Evolutionary conservation across 2,329 filamentous ascomycete genomes (phyloP).

Genomic region (Nemania abortiva): DNA sequence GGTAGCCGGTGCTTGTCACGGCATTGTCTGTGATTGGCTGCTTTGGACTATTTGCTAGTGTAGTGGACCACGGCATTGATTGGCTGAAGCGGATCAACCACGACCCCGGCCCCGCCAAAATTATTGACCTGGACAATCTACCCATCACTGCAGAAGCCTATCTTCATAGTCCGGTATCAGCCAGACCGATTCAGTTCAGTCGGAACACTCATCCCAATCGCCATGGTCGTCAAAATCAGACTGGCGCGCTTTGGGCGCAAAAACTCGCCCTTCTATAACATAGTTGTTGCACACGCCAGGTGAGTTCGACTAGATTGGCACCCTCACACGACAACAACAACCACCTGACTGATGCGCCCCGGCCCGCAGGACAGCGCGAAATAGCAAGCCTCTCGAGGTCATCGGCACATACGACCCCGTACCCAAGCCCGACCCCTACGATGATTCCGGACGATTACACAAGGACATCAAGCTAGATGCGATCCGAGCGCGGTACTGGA

Average conservation of each 20-base stretch:
- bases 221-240: slow-evolving; percentile 93
- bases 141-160: neutral
- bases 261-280: slow-evolving; percentile 96
- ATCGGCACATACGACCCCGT: slow-evolving; percentile 82
- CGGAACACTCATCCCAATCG: slow-evolving; percentile 5
- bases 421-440: slow-evolving; percentile 72
- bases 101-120: slow-evolving; percentile 50
- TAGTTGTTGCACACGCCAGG: slow-evolving; percentile 93
- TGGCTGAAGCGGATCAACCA: slow-evolving; percentile 55
- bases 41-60: neutral
- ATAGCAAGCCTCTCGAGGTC: slow-evolving; percentile 92
- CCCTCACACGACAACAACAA: slow-evolving; percentile 6
- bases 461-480: slow-evolving; percentile 93
- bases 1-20: neutral
- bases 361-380: slow-evolving; percentile 78
- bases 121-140: slow-evolving; percentile 42
- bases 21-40: slow-evolving; percentile 35
- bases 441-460: slow-evolving; percentile 74
- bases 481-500: slow-evolving; percentile 89
- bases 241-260: slow-evolving; percentile 92
- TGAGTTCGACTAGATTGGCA: slow-evolving; percentile 56
- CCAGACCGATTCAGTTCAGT: neutral
- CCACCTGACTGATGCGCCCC: slow-evolving; percentile 14
- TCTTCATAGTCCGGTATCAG: neutral
- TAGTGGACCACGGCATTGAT: slow-evolving; percentile 33